Conservation (phyloP, 2,329 filamentous ascomycete species). For the Karstenula rhodostoma region DNA sequence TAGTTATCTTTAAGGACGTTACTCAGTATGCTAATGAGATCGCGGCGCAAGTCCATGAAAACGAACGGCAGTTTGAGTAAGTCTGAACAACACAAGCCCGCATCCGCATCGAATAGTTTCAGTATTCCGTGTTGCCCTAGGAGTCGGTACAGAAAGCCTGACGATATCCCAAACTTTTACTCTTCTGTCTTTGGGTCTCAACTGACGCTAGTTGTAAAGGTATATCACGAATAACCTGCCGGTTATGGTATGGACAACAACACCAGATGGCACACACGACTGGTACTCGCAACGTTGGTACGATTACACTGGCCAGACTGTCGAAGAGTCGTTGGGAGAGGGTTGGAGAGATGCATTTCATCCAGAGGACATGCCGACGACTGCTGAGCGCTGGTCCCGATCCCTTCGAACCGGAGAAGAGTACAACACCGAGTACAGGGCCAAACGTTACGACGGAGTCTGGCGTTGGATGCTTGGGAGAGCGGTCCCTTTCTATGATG, state of each 20-base stretch:
- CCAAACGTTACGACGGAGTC: constrained; percentile 69
- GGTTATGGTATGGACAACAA: constrained; percentile 74
- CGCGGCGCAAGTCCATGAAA: constrained; percentile 71
- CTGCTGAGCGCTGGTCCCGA: constrained; percentile 65
- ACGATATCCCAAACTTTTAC: not conserved
- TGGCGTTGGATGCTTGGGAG: constrained; percentile 83
- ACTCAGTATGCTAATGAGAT: constrained; percentile 75
- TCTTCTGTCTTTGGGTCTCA: not conserved
- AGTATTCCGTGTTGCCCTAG: not conserved
- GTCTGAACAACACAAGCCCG: not conserved
- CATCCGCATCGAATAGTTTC: no score
- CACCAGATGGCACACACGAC: constrained; percentile 70
- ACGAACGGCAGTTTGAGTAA: constrained; percentile 74
- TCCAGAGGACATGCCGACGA: constrained; percentile 70
- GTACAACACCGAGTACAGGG: constrained; percentile 76
- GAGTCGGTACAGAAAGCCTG: not conserved
- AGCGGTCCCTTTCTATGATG: constrained; percentile 72
- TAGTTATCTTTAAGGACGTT: constrained; percentile 76
- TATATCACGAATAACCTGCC: constrained; percentile 73
- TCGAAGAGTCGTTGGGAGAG: constrained; percentile 68
- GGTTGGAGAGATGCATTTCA: constrained; percentile 73
- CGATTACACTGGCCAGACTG: constrained; percentile 73
- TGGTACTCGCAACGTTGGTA: constrained; percentile 84
- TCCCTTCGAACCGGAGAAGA: constrained; percentile 70
- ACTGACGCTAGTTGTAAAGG: not conserved